Percentiles rank a stretch among this genome's conserved stretches.
Conservation (phyloP, 768 basidiomycete genomes). For the Steccherinum ochraceum region DNA sequence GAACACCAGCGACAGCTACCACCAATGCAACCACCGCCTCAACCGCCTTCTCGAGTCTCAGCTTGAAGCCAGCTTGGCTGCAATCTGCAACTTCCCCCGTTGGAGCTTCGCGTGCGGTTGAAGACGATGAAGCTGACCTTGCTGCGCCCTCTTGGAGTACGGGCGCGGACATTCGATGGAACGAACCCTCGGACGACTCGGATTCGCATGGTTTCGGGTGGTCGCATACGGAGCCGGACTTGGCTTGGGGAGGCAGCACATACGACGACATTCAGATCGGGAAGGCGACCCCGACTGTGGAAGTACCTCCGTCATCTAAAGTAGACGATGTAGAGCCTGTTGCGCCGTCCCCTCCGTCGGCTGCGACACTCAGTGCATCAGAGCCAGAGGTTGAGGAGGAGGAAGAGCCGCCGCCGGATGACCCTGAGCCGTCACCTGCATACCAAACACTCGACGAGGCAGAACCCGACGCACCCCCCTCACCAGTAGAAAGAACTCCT, state of each 20-base stretch:
- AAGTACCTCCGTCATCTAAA: neutral
- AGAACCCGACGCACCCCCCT: neutral
- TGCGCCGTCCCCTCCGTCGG: neutral
- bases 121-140: slow-evolving; percentile 48
- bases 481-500: neutral
- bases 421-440: neutral
- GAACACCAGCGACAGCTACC: slow-evolving; percentile 4
- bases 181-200: slow-evolving; percentile 34
- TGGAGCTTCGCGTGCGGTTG: slow-evolving; percentile 9
- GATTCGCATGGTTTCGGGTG: slow-evolving; percentile 33
- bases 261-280: slow-evolving; percentile 35
- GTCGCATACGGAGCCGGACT: slow-evolving; percentile 23
- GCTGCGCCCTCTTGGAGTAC: slow-evolving; percentile 53
- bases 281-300: slow-evolving; percentile 7
- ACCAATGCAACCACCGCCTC: slow-evolving; percentile 10
- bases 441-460: neutral
- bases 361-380: neutral
- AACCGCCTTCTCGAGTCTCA: slow-evolving; percentile 1
- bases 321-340: slow-evolving; percentile 1
- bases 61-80: neutral
- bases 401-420: neutral
- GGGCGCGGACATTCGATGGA: slow-evolving; percentile 38
- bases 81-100: slow-evolving; percentile 1
- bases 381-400: neutral
- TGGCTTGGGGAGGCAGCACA: slow-evolving; percentile 27